These are phyloP conservation scores for Eucalyptus sideroxylon DNA, from an alignment of 345 rosid genomes.

Conservation along the genomic window DNA sequence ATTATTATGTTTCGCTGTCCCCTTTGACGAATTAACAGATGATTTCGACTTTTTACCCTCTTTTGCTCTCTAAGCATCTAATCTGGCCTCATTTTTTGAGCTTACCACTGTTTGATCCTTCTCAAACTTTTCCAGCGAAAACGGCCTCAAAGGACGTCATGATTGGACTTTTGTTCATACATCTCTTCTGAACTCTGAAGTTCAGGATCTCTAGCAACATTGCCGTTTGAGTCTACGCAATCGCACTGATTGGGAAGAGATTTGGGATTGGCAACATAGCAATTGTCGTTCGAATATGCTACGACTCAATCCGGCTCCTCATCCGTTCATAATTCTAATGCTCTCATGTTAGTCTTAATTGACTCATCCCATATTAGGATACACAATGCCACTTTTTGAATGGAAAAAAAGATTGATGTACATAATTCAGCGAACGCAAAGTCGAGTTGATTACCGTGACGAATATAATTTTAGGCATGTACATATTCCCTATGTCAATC, in stretches of 20 bases:
- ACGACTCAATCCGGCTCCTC: conserved; percentile 56
- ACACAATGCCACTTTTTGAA: background rate
- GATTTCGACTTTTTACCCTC: too few species aligned
- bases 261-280: background rate
- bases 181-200: conserved; percentile 22
- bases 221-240: too few species aligned
- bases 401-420: background rate
- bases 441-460: too few species aligned
- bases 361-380: background rate
- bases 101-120: conserved; percentile 1
- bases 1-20: too few species aligned
- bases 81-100: conserved; percentile 1
- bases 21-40: too few species aligned
- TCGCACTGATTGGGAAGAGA: too few species aligned
- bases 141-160: conserved; percentile 13
- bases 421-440: background rate
- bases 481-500: too few species aligned
- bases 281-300: conserved; percentile 31
- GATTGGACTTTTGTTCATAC: conserved; percentile 39
- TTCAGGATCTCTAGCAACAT: conserved; percentile 17
- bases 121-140: conserved; percentile 3
- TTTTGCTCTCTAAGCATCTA: background rate
- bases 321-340: conserved; percentile 47
- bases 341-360: background rate
- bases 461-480: too few species aligned